Evolutionary conservation across 1,284 basidiomycete species (phyloP), one percentile per base, ranked within the genome.

Genomic region (Golubevia pallescens): DNA sequence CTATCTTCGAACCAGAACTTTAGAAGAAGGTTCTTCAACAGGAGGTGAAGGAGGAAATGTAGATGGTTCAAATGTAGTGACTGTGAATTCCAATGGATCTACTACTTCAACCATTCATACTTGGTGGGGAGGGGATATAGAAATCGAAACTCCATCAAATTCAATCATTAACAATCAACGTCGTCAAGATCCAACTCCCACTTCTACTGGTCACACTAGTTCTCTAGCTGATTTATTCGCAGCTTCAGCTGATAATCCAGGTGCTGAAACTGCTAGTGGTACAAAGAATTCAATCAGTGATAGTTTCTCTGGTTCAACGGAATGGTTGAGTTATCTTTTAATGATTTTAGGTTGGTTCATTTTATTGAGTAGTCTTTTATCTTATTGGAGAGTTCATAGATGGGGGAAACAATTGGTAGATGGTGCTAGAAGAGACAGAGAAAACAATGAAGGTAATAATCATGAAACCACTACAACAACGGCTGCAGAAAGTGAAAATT

Each of bases 341-440:
- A 97, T 97, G 93, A 92, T 91, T 0, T 76, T 94, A 48, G 93
- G 95, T 10, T 96, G 94, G 93, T 94, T 96, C 88, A 55, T 64
- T 19, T 53, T 64, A 16, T 87, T 94, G 20, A 92, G 92, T 1
- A 92, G 91, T 54, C 70, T 92, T 60, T 89, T 94, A 57, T 91
- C 92, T 20, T 95, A 91, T 87, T 93, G 92, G 89, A 68, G 77
- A 19, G 74, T 80, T 61, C 68, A 70, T 59, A 68, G 79, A 1
- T 81, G 75, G 75, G 77, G 75, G 57, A 67, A 70, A 53, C 68
- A 62, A 51, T 72, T 81, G n/a, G 77, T 81, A 34, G 71, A 72
- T 38, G 77, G 71, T 4, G 71, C 75, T 0, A 61, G 71, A 6
- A 63, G 79, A 24, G 77, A 81, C 48, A 62, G 71, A 55, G 70